Percentiles rank a stretch among this genome's conserved stretches.
Evolutionary conservation across 306 rosid species (phyloP).

Genomic region (Vigna angularis): DNA sequence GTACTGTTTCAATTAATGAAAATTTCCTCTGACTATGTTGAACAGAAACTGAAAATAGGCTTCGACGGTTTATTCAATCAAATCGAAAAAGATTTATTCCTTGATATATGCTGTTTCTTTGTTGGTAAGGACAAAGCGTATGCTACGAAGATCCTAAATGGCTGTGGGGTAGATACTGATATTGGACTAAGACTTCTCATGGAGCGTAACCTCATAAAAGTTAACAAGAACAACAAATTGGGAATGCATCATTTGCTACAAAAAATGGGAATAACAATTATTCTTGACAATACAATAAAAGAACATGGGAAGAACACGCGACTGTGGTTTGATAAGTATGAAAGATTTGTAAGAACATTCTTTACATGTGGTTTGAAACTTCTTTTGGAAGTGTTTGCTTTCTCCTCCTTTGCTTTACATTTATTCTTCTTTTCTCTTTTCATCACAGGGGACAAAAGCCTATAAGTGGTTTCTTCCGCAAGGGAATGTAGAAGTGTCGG

Average conservation of each 20-base stretch:
- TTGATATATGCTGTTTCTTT: slow-evolving; percentile 47
- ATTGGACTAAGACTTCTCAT: slow-evolving; percentile 37
- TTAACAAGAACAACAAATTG: not conserved
- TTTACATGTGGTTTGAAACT: too few species aligned
- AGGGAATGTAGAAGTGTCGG: too few species aligned
- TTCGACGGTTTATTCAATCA: slow-evolving; percentile 6
- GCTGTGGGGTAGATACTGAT: slow-evolving; percentile 38
- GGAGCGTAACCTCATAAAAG: slow-evolving; percentile 40
- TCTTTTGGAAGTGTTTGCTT: too few species aligned
- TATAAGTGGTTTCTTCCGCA: too few species aligned
- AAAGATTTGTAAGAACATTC: too few species aligned
- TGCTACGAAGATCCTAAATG: slow-evolving; percentile 34
- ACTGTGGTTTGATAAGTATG: too few species aligned
- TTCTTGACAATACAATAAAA: too few species aligned
- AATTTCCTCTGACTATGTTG: slow-evolving; percentile 33
- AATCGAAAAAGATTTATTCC: not conserved
- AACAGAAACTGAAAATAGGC: not conserved
- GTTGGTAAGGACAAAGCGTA: slow-evolving; percentile 14
- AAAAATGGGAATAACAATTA: slow-evolving; percentile 45
- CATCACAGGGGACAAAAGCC: too few species aligned
- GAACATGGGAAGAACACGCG: too few species aligned
- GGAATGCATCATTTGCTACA: slow-evolving; percentile 11
- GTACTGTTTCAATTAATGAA: too few species aligned
- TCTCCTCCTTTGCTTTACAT: too few species aligned
- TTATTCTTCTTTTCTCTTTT: too few species aligned